Evolutionary conservation across 495 filamentous ascomycete species (phyloP), one percentile per base, ranked within the genome.

Genomic region (Hypomontagnella submonticulosa): DNA sequence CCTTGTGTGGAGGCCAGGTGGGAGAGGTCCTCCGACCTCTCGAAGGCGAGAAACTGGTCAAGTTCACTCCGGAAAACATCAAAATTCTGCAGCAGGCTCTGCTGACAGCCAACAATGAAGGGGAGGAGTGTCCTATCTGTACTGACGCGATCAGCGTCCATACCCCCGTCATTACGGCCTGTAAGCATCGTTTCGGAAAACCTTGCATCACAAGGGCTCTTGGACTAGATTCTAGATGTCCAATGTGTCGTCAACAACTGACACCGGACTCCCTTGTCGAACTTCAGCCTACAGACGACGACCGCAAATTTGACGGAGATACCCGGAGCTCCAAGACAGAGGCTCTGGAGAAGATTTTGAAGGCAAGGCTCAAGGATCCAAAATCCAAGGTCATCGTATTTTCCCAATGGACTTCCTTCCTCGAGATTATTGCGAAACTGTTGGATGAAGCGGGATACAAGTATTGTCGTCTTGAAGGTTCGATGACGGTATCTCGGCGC

Each of bases 341-440:
- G 66, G 88, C 90, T 4, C 79, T 97, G 0, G 79, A 96, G 68
- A 86, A 88, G 56, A 93, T 97, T 58, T 77, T 97, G 5, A 87
- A 84, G 10, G 91, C 90, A 1, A 87, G 87, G 40, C 83, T 88
- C 8, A 85, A 85, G 62, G 87, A 89, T 13, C 77, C 86, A 0
- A 81, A 79, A 6, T 92, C 86, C 38, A 97, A 97, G 72, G 90
- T 92, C 3, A 87, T 98, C 51, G 84, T 97, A 33, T 98, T 98
- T 80, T 92, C 88, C 9, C 93, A 97, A 71, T 98, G 93, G 93
- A 97, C 93, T 0, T 89, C 86, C 4, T 97, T 96, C 79, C 82
- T 98, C 1, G 83, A 90, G 46, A 83, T 97, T 51, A 84, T 97
- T 38, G 86, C 92, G 69, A 79, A 83, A 0, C 87, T 95, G 56